Evolutionary conservation across 1,284 basidiomycete species (phyloP).

Genomic region (Clitocybe nebularis): DNA sequence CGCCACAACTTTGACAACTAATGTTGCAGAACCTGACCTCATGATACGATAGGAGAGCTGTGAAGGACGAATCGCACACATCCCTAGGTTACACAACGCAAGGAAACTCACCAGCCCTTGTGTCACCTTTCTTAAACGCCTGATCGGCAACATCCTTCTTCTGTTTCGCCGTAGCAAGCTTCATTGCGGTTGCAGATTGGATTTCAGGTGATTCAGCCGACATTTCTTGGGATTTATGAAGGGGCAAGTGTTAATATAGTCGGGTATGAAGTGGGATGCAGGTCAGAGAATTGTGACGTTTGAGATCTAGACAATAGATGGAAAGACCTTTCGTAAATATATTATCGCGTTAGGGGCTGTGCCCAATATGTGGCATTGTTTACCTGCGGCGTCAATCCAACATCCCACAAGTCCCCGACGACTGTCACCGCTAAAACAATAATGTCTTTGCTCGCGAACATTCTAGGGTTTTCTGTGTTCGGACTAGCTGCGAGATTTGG

Average conservation of each 20-base stretch:
- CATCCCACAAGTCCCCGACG: conserved; percentile 8
- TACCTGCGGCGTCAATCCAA: conserved; percentile 10
- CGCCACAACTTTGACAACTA: neutral
- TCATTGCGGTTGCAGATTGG: conserved; percentile 28
- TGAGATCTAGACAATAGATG: neutral
- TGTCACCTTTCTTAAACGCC: conserved; percentile 66
- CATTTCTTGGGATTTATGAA: conserved; percentile 4
- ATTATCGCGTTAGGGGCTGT: conserved; percentile 24
- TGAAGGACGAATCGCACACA: conserved; percentile 1
- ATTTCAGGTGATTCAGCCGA: conserved; percentile 12
- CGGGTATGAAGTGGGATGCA: neutral
- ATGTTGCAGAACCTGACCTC: conserved; percentile 36
- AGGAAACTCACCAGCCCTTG: conserved; percentile 50
- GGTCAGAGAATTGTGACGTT: neutral
- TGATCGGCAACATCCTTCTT: conserved; percentile 74
- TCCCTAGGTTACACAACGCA: neutral
- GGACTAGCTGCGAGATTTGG: conserved; percentile 76
- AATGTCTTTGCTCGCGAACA: conserved; percentile 71
- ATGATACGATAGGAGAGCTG: conserved; percentile 65
- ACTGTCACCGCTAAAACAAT: conserved; percentile 17
- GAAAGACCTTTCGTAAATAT: neutral
- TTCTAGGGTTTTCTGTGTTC: conserved; percentile 76
- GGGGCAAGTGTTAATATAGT: neutral
- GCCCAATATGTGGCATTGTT: conserved; percentile 21
- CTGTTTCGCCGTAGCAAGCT: conserved; percentile 57